Conservation (phyloP, 805 yeast species). For the Nakazawaea ishiwadae region DNA sequence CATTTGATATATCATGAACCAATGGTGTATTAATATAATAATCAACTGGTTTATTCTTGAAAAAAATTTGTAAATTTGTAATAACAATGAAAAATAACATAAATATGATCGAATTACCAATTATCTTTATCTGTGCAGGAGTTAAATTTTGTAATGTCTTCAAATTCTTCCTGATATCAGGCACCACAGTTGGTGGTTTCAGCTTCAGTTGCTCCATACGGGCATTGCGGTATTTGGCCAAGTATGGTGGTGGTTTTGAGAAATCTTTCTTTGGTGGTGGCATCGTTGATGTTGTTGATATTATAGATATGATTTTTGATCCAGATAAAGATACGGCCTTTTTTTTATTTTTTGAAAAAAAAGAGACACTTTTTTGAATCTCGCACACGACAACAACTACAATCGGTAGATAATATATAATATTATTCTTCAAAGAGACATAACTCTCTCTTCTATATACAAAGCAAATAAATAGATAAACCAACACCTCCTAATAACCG, state of each 20-base stretch:
- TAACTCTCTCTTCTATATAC: too few relatives aligned
- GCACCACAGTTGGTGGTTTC: conserved; percentile 4
- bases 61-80: conserved; percentile 6
- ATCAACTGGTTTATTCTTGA: conserved; percentile 1
- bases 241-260: conserved; percentile 5
- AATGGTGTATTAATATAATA: not conserved
- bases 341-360: not conserved
- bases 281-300: not conserved
- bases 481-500: too few relatives aligned
- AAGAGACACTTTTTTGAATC: not conserved
- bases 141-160: not conserved
- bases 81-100: not conserved
- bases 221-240: conserved; percentile 5
- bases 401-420: too few relatives aligned
- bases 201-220: not conserved
- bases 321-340: conserved; percentile 3
- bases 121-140: not conserved
- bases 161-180: not conserved
- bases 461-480: too few relatives aligned
- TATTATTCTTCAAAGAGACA: too few relatives aligned
- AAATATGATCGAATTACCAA: conserved; percentile 4
- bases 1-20: not conserved
- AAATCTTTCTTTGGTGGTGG: conserved; percentile 3
- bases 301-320: not conserved
- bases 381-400: too few relatives aligned